Conservation (phyloP, 1,139 yeast genomes). For the Yamadazyma epiphylla region DNA sequence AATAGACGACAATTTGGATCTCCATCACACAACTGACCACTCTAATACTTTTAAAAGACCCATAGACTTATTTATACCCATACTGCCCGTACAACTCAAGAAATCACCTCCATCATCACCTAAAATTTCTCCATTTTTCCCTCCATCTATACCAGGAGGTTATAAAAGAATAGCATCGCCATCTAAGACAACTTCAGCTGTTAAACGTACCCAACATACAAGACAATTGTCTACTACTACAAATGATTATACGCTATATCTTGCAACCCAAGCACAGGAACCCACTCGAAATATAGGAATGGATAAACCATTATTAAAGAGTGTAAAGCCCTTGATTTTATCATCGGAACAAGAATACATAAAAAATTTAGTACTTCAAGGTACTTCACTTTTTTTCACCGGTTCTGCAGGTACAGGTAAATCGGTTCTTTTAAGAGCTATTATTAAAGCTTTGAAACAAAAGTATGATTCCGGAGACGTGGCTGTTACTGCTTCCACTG, state of each 20-base stretch:
- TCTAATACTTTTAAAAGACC: too few relatives aligned
- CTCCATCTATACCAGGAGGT: too few relatives aligned
- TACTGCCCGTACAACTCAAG: too few relatives aligned
- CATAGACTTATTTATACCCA: too few relatives aligned
- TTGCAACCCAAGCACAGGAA: conserved; percentile 14
- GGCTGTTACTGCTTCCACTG: conserved; percentile 90
- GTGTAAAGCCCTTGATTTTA: conserved; percentile 33
- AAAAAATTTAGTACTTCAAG: conserved; percentile 29
- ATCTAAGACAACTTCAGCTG: background rate
- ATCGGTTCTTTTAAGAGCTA: conserved; percentile 67
- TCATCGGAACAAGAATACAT: conserved; percentile 42
- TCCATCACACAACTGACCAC: too few relatives aligned
- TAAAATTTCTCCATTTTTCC: too few relatives aligned
- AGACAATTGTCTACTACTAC: conserved; percentile 9
- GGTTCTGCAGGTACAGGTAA: conserved; percentile 98
- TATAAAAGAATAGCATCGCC: too few relatives aligned
- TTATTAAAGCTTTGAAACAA: conserved; percentile 56
- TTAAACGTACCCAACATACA: conserved; percentile 3
- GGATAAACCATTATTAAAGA: conserved; percentile 12
- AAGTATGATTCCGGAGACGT: conserved; percentile 51
- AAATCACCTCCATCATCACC: too few relatives aligned
- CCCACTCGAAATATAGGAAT: background rate
- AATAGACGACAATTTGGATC: too few relatives aligned
- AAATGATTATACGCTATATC: conserved; percentile 11
- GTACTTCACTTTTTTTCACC: conserved; percentile 72